Evolutionary conservation across 176 grass and related monocot species (phyloP).

Genomic region (Hsuehochloa calcarea): DNA sequence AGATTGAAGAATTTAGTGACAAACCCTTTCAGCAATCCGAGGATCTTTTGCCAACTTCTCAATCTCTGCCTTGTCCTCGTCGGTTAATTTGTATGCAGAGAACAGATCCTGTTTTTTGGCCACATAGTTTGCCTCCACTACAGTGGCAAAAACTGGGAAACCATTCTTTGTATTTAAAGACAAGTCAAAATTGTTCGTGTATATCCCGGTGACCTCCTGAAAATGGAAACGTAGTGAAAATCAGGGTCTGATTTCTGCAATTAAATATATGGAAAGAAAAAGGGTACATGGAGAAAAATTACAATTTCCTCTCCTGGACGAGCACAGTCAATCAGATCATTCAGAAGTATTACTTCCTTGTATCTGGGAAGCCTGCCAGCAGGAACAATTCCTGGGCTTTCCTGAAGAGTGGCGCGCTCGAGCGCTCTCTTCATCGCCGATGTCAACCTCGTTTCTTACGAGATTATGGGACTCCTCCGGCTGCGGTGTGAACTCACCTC

Average conservation of each 20-base stretch:
- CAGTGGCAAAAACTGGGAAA: slow-evolving; percentile 95
- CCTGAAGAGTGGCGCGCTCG: slow-evolving; percentile 87
- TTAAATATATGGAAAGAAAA: slow-evolving; percentile 6
- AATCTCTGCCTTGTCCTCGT: slow-evolving; percentile 96
- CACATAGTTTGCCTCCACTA: slow-evolving; percentile 94
- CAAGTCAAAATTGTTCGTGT: slow-evolving; percentile 98
- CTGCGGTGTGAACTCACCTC: too few relatives aligned
- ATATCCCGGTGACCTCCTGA: slow-evolving; percentile 97
- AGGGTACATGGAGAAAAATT: slow-evolving; percentile 32
- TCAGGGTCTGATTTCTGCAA: slow-evolving; percentile 12
- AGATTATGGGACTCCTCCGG: too few relatives aligned
- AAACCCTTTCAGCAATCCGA: slow-evolving; percentile 91
- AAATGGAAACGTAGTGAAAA: slow-evolving; percentile 18
- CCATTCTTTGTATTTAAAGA: slow-evolving; percentile 99
- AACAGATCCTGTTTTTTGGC: slow-evolving; percentile 97
- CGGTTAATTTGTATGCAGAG: slow-evolving; percentile 96
- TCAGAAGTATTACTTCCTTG: slow-evolving; percentile 99
- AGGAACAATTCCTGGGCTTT: slow-evolving; percentile 97
- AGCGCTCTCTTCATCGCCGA: too few relatives aligned
- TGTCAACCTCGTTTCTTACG: too few relatives aligned
- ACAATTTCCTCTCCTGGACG: slow-evolving; percentile 99
- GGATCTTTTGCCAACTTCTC: slow-evolving; percentile 96
- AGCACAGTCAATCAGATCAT: slow-evolving; percentile 94
- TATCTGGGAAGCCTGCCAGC: slow-evolving; percentile 97
- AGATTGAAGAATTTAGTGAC: slow-evolving; percentile 33